These are phyloP conservation scores for Massarina eburnea DNA, from an alignment of 2,329 filamentous ascomycete species.

Conservation along the genomic window DNA sequence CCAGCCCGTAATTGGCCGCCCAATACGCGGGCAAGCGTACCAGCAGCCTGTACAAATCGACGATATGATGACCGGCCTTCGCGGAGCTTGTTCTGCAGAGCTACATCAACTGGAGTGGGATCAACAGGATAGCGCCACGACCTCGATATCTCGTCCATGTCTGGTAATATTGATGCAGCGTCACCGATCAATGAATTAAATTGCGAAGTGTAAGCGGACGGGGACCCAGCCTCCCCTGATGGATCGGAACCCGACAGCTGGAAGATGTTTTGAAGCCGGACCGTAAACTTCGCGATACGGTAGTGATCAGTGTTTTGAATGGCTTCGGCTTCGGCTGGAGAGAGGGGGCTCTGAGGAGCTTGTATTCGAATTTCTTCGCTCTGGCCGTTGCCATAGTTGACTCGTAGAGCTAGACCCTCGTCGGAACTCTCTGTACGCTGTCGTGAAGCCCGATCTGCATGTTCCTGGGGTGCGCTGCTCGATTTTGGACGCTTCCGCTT, in stretches of 20 bases:
- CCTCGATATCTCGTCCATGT: constrained; percentile 59
- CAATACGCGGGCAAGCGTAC: constrained; percentile 59
- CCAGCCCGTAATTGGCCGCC: constrained; percentile 55
- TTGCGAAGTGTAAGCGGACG: constrained; percentile 45
- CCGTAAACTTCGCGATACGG: constrained; percentile 57
- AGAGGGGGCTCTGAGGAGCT: constrained; percentile 27
- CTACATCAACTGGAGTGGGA: constrained; percentile 55
- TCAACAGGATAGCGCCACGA: constrained; percentile 63
- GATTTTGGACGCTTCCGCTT: constrained; percentile 61
- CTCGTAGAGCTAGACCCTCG: constrained; percentile 55
- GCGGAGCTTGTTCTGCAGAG: constrained; percentile 58
- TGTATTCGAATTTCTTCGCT: constrained; percentile 59
- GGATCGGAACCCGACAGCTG: constrained; percentile 42
- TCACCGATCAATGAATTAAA: constrained; percentile 44
- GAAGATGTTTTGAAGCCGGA: constrained; percentile 59
- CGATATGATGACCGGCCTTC: constrained; percentile 58
- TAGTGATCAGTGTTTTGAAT: constrained; percentile 58
- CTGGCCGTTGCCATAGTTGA: constrained; percentile 63
- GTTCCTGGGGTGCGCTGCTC: constrained; percentile 32
- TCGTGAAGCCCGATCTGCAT: constrained; percentile 48
- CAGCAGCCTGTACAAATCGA: constrained; percentile 64
- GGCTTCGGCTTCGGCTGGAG: constrained; percentile 47
- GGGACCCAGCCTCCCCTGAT: constrained; percentile 12
- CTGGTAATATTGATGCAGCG: constrained; percentile 49
- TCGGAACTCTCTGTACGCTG: constrained; percentile 50